These are phyloP conservation scores for Fusarium kyushuense DNA, from an alignment of 2,329 filamentous ascomycete species.

Conservation along the genomic window DNA sequence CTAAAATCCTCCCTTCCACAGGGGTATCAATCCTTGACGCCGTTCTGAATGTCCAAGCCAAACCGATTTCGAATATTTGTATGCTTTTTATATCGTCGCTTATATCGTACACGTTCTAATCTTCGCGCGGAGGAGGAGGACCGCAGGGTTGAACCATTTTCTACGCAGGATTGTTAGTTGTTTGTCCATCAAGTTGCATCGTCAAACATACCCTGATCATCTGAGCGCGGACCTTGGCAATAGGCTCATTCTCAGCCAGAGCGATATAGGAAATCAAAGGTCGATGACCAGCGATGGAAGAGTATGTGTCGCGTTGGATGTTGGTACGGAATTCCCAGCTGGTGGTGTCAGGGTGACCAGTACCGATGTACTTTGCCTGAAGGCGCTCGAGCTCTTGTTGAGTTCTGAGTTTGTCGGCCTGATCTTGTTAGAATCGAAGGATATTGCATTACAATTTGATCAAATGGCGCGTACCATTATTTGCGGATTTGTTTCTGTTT, in stretches of 20 bases:
- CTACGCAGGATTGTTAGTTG: conserved; percentile 50
- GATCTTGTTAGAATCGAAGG: conserved; percentile 11
- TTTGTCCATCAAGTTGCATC: neutral
- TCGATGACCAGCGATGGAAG: conserved; percentile 89
- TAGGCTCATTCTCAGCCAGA: conserved; percentile 86
- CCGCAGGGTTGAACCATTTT: conserved; percentile 76
- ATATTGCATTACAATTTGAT: neutral
- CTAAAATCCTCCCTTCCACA: conserved; percentile 23
- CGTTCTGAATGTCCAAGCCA: conserved; percentile 16
- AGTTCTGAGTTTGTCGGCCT: conserved; percentile 97
- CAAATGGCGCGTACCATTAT: conserved; percentile 43
- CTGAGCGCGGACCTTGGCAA: conserved; percentile 81
- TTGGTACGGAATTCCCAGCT: conserved; percentile 98
- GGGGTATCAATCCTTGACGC: conserved; percentile 47
- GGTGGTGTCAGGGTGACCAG: conserved; percentile 94
- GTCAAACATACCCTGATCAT: conserved; percentile 75
- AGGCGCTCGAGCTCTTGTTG: conserved; percentile 98
- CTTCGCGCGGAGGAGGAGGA: conserved; percentile 68
- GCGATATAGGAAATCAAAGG: conserved; percentile 89
- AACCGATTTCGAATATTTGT: conserved; percentile 7
- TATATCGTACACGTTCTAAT: conserved; percentile 50
- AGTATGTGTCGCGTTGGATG: conserved; percentile 92
- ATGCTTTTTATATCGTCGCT: neutral
- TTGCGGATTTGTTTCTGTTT: conserved; percentile 6
- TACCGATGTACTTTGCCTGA: conserved; percentile 95